These are phyloP conservation scores for Halophytophthora batemanensis DNA, from an alignment of 352 stramenopile genomes.

Conservation along the genomic window DNA sequence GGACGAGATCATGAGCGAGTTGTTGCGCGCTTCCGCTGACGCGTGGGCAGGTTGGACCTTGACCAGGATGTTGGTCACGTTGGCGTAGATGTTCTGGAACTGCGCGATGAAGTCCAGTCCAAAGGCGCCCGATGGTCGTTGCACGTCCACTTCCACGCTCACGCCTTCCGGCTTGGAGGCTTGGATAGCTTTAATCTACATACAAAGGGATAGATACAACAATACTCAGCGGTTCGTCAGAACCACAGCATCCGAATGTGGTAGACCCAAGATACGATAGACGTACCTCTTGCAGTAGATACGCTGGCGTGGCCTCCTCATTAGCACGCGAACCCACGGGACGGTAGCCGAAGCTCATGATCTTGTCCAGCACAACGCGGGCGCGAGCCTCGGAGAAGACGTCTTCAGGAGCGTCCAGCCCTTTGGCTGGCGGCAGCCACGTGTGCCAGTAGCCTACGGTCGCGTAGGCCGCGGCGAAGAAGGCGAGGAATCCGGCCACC, in stretches of 20 bases:
- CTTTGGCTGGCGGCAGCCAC: constrained; percentile 50
- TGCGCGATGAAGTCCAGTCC: constrained; percentile 73
- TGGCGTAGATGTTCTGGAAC: constrained; percentile 86
- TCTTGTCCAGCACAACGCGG: constrained; percentile 54
- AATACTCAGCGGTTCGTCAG: constrained; percentile 8
- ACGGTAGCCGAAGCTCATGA: constrained; percentile 74
- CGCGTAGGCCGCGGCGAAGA: constrained; percentile 35
- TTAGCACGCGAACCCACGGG: constrained; percentile 63
- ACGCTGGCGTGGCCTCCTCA: constrained; percentile 57
- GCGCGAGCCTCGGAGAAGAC: constrained; percentile 58
- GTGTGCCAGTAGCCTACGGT: constrained; percentile 43
- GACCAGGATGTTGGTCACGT: constrained; percentile 81
- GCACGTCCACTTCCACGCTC: constrained; percentile 55
- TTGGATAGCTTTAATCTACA: constrained; percentile 58
- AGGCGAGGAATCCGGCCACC: constrained; percentile 38
- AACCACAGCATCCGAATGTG: constrained; percentile 12
- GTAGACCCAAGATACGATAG: not conserved
- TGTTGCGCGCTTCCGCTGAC: constrained; percentile 28
- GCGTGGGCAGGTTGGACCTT: constrained; percentile 36
- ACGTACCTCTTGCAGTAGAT: constrained; percentile 49
- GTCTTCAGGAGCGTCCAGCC: constrained; percentile 25
- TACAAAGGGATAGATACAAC: constrained; percentile 1
- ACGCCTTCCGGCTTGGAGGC: constrained; percentile 28
- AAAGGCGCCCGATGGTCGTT: constrained; percentile 66
- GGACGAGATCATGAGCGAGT: constrained; percentile 71